phyloP scores from a whole-genome alignment of 345 rosid species.

The Iberis pinnata region DNA sequence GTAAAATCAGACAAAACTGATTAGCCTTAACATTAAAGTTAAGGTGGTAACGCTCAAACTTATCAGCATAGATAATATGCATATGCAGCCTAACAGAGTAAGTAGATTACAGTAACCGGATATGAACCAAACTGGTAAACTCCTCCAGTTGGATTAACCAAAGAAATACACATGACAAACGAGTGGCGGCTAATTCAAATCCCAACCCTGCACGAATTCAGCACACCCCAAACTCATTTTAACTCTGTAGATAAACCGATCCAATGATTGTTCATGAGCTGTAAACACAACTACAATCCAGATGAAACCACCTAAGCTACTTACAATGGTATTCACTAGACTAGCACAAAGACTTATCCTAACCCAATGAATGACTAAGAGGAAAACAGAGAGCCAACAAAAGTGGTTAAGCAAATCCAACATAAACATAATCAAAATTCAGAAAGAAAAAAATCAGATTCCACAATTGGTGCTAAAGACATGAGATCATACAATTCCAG shows the following conservation, averaged over 20 bases:
- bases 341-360: not conserved
- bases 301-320: not conserved
- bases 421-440: slow-evolving; percentile 7
- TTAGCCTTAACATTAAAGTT: not conserved
- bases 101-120: too few relatives aligned
- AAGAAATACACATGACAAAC: slow-evolving; percentile 6
- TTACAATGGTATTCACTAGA: not conserved
- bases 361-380: not conserved
- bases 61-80: not conserved
- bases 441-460: not conserved
- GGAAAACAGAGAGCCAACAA: too few relatives aligned
- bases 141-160: not conserved
- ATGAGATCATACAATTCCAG: not conserved
- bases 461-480: not conserved
- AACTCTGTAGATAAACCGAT: slow-evolving; percentile 1
- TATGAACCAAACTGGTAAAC: not conserved
- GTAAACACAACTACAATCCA: not conserved
- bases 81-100: too few relatives aligned
- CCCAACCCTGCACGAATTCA: too few relatives aligned
- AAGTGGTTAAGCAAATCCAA: too few relatives aligned
- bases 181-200: not conserved
- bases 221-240: not conserved
- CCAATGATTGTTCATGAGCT: not conserved
- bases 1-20: not conserved
- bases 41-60: not conserved